A percentile compares a stretch with the other conserved stretches of the same genome.
phyloP scores from a whole-genome alignment of 2,329 filamentous ascomycete genomes.

The Colletotrichum zoysiae region DNA sequence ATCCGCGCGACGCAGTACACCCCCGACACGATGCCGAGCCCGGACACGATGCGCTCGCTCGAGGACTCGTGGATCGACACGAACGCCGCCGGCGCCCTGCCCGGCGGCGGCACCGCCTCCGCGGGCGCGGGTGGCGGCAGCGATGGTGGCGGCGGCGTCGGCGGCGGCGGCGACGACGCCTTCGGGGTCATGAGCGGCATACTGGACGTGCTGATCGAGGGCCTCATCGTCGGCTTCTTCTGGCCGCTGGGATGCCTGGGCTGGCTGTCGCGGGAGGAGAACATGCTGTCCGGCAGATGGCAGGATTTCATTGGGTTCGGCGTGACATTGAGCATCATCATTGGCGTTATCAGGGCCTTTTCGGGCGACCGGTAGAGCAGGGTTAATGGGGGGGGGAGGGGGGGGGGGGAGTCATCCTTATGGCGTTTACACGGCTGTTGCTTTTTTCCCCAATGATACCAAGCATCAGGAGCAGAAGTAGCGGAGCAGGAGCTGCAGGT shows the following conservation, averaged over 20 bases:
- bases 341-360: conserved; percentile 51
- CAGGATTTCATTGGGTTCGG: conserved; percentile 90
- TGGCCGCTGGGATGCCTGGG: conserved; percentile 90
- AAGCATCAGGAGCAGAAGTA: conserved; percentile 1
- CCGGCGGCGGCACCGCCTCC: conserved; percentile 45
- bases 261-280: conserved; percentile 89
- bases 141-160: conserved; percentile 47
- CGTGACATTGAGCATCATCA: conserved; percentile 70
- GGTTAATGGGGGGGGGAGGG: no score
- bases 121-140: conserved; percentile 43
- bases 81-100: conserved; percentile 57
- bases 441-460: conserved; percentile 23
- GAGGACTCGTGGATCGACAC: conserved; percentile 94
- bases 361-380: conserved; percentile 32
- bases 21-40: conserved; percentile 88
- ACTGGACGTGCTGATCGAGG: conserved; percentile 88
- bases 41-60: conserved; percentile 78
- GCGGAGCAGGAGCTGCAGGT: neutral
- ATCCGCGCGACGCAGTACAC: conserved; percentile 87
- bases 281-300: conserved; percentile 86
- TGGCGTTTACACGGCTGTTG: neutral
- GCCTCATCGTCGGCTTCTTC: conserved; percentile 92
- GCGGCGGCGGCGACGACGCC: conserved; percentile 62
- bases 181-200: conserved; percentile 63
- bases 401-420: neutral